A percentile compares a stretch with the other conserved stretches of the same genome.
Conservation (phyloP, 1,139 yeast species). For the Entelexis paramagnoliae region DNA sequence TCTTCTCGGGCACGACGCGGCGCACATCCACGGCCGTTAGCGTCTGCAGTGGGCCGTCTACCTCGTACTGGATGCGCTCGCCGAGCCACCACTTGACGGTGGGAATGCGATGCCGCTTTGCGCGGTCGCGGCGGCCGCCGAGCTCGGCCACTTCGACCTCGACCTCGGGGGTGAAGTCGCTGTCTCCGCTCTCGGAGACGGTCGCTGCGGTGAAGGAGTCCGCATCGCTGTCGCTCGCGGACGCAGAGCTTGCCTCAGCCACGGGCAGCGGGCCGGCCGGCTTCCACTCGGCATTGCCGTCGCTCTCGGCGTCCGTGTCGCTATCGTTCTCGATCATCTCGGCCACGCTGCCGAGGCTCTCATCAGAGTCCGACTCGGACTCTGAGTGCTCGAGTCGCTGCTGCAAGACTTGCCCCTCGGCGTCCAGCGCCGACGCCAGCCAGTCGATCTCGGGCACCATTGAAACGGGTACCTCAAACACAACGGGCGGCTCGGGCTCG, state of each 20-base stretch:
- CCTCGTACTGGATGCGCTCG: conserved; percentile 20
- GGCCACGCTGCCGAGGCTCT: conserved; percentile 20
- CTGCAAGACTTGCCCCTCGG: conserved; percentile 3
- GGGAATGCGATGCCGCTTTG: conserved; percentile 19
- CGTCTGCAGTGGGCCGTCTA: conserved; percentile 10
- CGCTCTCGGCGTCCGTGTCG: conserved; percentile 5
- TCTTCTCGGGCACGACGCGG: conserved; percentile 16
- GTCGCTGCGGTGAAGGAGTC: conserved; percentile 9
- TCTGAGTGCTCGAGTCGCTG: conserved; percentile 19
- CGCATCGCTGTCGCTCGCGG: conserved; percentile 7
- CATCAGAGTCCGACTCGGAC: conserved; percentile 18
- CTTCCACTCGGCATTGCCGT: conserved; percentile 7
- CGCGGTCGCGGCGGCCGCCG: conserved; percentile 9
- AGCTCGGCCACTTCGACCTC: conserved; percentile 7
- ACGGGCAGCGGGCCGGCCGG: neutral
- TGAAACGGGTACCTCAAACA: conserved; percentile 14
- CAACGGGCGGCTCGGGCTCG: conserved; percentile 12
- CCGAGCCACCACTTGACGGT: conserved; percentile 20
- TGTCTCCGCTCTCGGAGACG: conserved; percentile 7
- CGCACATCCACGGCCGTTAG: conserved; percentile 21
- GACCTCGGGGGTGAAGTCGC: conserved; percentile 9
- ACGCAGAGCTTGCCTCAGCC: no score
- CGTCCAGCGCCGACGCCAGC: conserved; percentile 6
- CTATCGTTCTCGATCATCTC: conserved; percentile 19
- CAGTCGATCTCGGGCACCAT: conserved; percentile 16